phyloP scores from a whole-genome alignment of 352 stramenopile genomes.

The Phytopythium vexans region DNA sequence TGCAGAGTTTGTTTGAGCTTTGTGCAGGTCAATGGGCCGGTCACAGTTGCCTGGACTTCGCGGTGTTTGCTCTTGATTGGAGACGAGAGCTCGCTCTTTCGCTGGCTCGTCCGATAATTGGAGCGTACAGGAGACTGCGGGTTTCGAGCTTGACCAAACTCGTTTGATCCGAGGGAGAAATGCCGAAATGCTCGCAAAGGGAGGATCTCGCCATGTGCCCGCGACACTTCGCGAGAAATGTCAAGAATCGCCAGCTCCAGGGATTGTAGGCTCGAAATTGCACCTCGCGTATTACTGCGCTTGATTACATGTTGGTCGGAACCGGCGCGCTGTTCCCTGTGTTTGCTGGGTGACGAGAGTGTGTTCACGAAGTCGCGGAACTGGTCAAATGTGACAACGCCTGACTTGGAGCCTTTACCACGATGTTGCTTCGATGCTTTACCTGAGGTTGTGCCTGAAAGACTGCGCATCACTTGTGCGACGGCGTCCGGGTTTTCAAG shows the following conservation, averaged over 20 bases:
- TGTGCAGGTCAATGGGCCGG: constrained; percentile 33
- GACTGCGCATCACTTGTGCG: constrained; percentile 9
- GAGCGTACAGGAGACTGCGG: neutral
- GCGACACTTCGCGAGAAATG: constrained; percentile 18
- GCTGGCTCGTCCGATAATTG: neutral
- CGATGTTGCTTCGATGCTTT: neutral
- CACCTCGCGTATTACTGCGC: too few species aligned
- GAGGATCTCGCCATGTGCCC: constrained; percentile 16
- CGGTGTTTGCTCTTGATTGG: constrained; percentile 12
- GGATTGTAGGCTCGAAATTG: constrained; percentile 22
- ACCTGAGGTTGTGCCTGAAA: constrained; percentile 4
- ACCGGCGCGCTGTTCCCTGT: too few species aligned
- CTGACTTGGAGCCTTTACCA: neutral
- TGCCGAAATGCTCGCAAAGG: constrained; percentile 23
- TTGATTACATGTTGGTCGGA: too few species aligned
- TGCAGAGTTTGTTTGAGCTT: constrained; percentile 35
- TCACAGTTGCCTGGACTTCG: constrained; percentile 11
- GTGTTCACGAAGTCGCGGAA: constrained; percentile 13
- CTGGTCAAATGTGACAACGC: constrained; percentile 16
- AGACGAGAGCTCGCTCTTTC: constrained; percentile 4
- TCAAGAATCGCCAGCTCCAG: constrained; percentile 35
- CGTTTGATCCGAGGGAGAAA: constrained; percentile 13
- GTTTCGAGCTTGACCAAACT: too few species aligned
- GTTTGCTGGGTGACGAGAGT: neutral
- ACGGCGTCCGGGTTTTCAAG: constrained; percentile 17